Conservation (phyloP, 257 asterid genomes). For the Vinca minor region DNA sequence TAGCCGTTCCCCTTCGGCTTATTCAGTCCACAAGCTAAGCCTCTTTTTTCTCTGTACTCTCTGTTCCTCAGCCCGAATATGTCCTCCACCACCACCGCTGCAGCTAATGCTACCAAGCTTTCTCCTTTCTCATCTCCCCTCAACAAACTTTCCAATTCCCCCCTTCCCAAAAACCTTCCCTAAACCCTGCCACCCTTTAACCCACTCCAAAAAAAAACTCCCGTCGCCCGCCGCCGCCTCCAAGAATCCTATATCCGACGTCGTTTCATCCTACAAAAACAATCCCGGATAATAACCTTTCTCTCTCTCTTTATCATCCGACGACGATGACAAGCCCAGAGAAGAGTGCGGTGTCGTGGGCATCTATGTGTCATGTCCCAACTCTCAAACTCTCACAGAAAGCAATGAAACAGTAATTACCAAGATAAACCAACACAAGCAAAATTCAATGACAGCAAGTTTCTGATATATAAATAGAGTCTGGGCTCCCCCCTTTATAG, state of each 20-base stretch:
- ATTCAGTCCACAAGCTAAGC: constrained; percentile 26
- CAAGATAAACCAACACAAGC: too few relatives aligned
- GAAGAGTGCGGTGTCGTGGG: constrained; percentile 97
- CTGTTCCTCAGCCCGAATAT: constrained; percentile 10
- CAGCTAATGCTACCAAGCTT: neutral
- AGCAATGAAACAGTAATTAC: too few relatives aligned
- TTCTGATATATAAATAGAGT: too few relatives aligned
- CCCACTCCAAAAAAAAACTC: constrained; percentile 24
- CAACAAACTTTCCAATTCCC: constrained; percentile 12
- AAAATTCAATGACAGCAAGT: too few relatives aligned
- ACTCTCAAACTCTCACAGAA: too few relatives aligned
- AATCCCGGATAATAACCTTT: neutral
- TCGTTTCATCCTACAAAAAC: constrained; percentile 18
- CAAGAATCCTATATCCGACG: constrained; percentile 45
- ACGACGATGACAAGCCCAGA: constrained; percentile 47
- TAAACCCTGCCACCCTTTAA: constrained; percentile 19
- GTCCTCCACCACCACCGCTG: constrained; percentile 26
- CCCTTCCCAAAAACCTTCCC: constrained; percentile 26
- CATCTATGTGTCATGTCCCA: too few relatives aligned
- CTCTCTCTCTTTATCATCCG: neutral
- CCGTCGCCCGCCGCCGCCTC: constrained; percentile 14
- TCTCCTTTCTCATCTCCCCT: too few relatives aligned
- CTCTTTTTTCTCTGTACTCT: neutral
- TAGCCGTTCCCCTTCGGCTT: constrained; percentile 33
- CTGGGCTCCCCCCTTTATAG: too few relatives aligned